Conservation (phyloP, 805 yeast species). For the Saccharomyces paradoxus region DNA sequence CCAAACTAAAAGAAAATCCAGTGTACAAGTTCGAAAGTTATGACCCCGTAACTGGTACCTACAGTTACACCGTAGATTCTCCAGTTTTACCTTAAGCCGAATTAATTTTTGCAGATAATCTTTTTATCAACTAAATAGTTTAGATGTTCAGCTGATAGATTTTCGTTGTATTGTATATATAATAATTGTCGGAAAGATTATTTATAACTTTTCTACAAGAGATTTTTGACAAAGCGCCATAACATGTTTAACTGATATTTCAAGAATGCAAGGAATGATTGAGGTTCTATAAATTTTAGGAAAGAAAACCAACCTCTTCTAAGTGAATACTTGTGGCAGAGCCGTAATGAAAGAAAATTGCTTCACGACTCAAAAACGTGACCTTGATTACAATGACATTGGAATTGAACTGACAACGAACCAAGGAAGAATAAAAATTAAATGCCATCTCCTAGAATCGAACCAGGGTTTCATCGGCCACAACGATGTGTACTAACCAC, state of each 20-base stretch:
- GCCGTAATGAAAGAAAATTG: not conserved
- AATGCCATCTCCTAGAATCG: not conserved
- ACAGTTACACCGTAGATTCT: slow-evolving; percentile 45
- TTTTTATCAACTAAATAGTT: not conserved
- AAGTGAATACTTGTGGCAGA: not conserved
- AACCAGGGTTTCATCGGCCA: not conserved
- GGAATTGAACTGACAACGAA: too few species aligned
- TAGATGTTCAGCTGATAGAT: not conserved
- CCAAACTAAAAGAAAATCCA: slow-evolving; percentile 51
- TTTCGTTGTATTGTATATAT: not conserved
- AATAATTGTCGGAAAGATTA: not conserved
- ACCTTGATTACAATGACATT: too few species aligned
- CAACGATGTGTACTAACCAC: not conserved
- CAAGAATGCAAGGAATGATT: not conserved
- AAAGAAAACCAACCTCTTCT: not conserved
- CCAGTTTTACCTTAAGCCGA: not conserved
- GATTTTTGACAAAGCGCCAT: not conserved
- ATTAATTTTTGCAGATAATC: too few species aligned
- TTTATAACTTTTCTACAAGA: not conserved
- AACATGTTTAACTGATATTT: not conserved
- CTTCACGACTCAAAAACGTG: not conserved
- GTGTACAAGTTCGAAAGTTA: slow-evolving; percentile 59
- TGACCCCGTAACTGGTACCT: slow-evolving; percentile 66
- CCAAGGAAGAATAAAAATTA: not conserved
- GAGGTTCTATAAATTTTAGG: not conserved